A percentile compares a stretch with the other conserved stretches of the same genome.
Conservation (phyloP, 768 basidiomycete genomes). For the Boletus pseudo-olivaceus region DNA sequence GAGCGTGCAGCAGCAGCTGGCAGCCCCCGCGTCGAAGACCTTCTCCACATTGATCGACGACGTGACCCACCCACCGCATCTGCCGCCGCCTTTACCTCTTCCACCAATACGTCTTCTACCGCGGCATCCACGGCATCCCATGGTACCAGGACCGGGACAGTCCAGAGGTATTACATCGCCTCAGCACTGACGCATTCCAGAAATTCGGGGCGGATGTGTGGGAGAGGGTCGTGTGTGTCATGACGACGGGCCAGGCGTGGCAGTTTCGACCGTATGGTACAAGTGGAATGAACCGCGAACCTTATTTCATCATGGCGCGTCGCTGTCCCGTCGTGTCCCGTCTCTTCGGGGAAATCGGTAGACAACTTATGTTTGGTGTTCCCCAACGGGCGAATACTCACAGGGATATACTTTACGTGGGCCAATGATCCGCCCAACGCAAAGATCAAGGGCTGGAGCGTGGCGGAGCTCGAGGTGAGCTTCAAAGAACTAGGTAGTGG, state of each 20-base stretch:
- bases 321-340: too few relatives aligned
- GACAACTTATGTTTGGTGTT: neutral
- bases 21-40: too few relatives aligned
- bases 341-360: too few relatives aligned
- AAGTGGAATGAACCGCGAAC: too few relatives aligned
- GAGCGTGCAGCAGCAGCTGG: too few relatives aligned
- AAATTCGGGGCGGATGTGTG: conserved; percentile 94
- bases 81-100: neutral
- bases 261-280: conserved; percentile 27
- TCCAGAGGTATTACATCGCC: conserved; percentile 77
- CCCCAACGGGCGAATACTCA: neutral
- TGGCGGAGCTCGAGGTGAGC: conserved; percentile 83
- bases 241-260: conserved; percentile 99
- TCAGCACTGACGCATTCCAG: conserved; percentile 84
- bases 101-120: too few relatives aligned
- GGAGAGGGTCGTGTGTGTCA: conserved; percentile 96
- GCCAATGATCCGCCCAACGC: too few relatives aligned
- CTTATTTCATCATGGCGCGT: too few relatives aligned
- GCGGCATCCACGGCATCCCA: conserved; percentile 11
- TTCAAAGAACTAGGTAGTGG: too few relatives aligned
- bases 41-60: conserved; percentile 84
- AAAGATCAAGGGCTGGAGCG: conserved; percentile 93
- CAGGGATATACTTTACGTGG: too few relatives aligned
- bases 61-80: conserved; percentile 46
- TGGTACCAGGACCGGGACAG: conserved; percentile 25